Evolutionary conservation across 2,329 filamentous ascomycete genomes (phyloP).

Genomic region (Phoma herbarum): DNA sequence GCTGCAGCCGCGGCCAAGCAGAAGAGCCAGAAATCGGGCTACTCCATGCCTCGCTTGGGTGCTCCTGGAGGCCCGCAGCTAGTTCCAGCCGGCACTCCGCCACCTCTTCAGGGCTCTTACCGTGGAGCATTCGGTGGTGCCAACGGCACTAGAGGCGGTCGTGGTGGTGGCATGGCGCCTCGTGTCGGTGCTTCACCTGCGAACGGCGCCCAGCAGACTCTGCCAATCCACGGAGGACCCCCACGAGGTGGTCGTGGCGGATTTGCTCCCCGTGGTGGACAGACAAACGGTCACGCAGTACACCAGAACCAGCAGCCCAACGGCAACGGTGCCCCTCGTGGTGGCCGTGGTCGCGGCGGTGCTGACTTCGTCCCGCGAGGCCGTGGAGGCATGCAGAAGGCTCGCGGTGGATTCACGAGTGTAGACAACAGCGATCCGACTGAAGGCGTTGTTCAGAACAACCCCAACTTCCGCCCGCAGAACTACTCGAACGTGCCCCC

Average conservation of each 20-base stretch:
- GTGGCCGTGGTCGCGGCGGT: constrained; percentile 37
- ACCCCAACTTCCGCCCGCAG: constrained; percentile 65
- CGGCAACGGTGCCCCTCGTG: constrained; percentile 38
- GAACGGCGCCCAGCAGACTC: constrained; percentile 41
- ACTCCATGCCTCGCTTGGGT: constrained; percentile 65
- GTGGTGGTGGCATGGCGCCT: constrained; percentile 50
- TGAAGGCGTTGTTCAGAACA: constrained; percentile 63
- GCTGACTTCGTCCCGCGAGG: constrained; percentile 52
- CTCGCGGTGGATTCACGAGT: constrained; percentile 55
- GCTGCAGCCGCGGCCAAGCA: constrained; percentile 65
- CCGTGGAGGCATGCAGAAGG: constrained; percentile 48
- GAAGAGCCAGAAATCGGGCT: constrained; percentile 59
- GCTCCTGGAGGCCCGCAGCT: constrained; percentile 68
- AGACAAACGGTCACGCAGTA: constrained; percentile 37
- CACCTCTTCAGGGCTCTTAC: constrained; percentile 67
- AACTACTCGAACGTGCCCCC: constrained; percentile 51
- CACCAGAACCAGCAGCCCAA: constrained; percentile 38
- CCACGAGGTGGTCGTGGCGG: constrained; percentile 52
- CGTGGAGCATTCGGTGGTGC: constrained; percentile 63
- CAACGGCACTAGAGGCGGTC: constrained; percentile 51
- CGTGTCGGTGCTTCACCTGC: constrained; percentile 36
- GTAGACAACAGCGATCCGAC: constrained; percentile 61
- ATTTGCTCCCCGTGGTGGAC: constrained; percentile 47
- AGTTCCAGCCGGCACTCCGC: constrained; percentile 63
- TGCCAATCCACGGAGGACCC: constrained; percentile 53